A percentile compares a stretch with the other conserved stretches of the same genome.
Conservation (phyloP, 192 early-diverging fungal species). For the Backusella parvicylindrica region DNA sequence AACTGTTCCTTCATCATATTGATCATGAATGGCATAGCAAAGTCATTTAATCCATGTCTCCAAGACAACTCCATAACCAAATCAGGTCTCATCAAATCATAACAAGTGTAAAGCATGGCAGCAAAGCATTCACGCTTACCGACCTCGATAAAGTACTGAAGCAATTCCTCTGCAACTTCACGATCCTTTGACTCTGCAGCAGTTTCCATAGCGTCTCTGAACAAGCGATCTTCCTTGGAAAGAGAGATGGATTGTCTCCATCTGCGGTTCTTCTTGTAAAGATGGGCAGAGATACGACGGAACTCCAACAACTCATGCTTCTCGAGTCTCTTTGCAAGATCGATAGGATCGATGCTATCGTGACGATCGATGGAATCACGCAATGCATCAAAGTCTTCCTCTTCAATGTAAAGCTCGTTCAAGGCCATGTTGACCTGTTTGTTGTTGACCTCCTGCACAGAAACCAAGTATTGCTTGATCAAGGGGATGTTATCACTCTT, state of each 20-base stretch:
- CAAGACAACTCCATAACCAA: conserved; percentile 94
- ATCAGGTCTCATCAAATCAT: conserved; percentile 91
- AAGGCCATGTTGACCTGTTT: conserved; percentile 91
- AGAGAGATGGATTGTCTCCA: conserved; percentile 94
- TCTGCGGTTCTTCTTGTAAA: conserved; percentile 96
- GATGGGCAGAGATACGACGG: conserved; percentile 90
- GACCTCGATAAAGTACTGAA: conserved; percentile 93
- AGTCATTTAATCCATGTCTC: conserved; percentile 85
- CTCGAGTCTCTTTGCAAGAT: conserved; percentile 87
- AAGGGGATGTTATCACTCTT: conserved; percentile 98
- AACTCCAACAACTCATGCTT: conserved; percentile 98
- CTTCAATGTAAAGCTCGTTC: conserved; percentile 97
- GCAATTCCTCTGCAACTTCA: conserved; percentile 90
- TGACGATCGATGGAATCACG: conserved; percentile 93
- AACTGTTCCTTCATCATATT: conserved; percentile 86
- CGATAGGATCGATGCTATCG: conserved; percentile 93
- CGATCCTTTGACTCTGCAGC: conserved; percentile 83
- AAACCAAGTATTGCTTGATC: conserved; percentile 93
- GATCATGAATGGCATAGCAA: conserved; percentile 99
- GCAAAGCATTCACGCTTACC: conserved; percentile 94
- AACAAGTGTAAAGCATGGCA: conserved; percentile 90
- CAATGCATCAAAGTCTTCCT: conserved; percentile 92
- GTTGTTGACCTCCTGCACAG: conserved; percentile 92
- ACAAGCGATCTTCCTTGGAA: conserved; percentile 96
- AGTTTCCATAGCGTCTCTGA: conserved; percentile 99